A percentile compares a stretch with the other conserved stretches of the same genome.
Conservation (phyloP, 192 early-diverging fungal species). For the Kickxella alabastrina region DNA sequence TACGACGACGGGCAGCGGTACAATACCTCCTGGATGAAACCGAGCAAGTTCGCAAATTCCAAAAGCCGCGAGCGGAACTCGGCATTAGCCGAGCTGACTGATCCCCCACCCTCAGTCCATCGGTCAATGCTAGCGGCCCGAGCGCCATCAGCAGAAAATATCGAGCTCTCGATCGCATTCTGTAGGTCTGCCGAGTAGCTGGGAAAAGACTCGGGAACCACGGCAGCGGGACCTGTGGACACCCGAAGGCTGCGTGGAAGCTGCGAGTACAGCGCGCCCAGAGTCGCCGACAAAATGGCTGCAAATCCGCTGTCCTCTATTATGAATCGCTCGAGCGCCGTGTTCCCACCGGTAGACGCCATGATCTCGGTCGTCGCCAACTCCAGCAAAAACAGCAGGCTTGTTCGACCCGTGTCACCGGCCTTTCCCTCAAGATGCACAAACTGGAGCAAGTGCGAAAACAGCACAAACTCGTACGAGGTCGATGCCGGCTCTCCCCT, state of each 20-base stretch:
- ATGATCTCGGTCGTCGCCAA: conserved; percentile 60
- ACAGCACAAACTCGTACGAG: conserved; percentile 76
- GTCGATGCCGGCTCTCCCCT: conserved; percentile 3
- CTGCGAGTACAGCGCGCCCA: conserved; percentile 88
- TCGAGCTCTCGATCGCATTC: conserved; percentile 48
- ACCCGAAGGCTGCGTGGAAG: conserved; percentile 74
- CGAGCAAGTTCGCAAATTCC: conserved; percentile 27
- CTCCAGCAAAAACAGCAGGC: conserved; percentile 80
- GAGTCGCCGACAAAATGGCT: conserved; percentile 73
- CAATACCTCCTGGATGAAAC: conserved; percentile 42
- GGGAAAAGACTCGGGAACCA: conserved; percentile 45
- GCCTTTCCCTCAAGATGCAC: conserved; percentile 84
- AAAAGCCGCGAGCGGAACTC: conserved; percentile 42
- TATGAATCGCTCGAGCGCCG: conserved; percentile 78
- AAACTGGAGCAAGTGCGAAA: conserved; percentile 83
- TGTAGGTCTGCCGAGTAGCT: conserved; percentile 49
- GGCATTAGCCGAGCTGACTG: conserved; percentile 57
- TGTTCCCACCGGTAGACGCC: conserved; percentile 44
- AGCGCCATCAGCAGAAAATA: conserved; percentile 65
- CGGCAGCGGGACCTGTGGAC: conserved; percentile 31
- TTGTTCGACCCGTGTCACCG: conserved; percentile 83
- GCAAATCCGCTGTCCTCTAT: conserved; percentile 75
- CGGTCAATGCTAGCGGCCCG: conserved; percentile 62
- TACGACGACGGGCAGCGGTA: conserved; percentile 41
- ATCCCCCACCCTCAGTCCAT: conserved; percentile 72